A percentile compares a stretch with the other conserved stretches of the same genome.
Conservation (phyloP, 805 yeast species). For the Helenozyma rhizophorensis region DNA sequence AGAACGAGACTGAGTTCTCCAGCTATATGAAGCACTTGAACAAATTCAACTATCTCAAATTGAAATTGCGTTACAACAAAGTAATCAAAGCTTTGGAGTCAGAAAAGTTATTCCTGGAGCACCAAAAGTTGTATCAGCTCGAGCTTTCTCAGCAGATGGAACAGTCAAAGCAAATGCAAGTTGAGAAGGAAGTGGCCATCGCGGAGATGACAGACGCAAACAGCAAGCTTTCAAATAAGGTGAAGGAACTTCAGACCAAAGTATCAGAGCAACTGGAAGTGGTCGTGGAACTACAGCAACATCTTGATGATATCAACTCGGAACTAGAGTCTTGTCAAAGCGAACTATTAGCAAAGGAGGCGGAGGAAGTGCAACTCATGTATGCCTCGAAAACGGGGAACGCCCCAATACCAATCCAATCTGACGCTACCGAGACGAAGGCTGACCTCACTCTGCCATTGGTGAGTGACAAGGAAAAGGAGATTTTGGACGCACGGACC, state of each 20-base stretch:
- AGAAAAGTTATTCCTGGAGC: background rate
- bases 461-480: conserved; percentile 1
- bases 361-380: conserved; percentile 12
- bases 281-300: no score
- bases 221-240: conserved; percentile 6
- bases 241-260: conserved; percentile 2
- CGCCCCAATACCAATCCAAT: no score
- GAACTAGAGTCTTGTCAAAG: no score
- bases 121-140: background rate
- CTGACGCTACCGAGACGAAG: conserved; percentile 1
- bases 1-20: conserved; percentile 60
- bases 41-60: conserved; percentile 10
- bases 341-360: background rate
- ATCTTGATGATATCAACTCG: no score
- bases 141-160: no score
- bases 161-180: conserved; percentile 10
- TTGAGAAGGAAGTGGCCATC: conserved; percentile 6
- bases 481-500: background rate
- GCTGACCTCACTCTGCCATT: background rate
- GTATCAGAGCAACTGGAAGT: no score
- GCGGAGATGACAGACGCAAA: conserved; percentile 8
- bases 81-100: conserved; percentile 2
- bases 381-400: no score
- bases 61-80: conserved; percentile 10
- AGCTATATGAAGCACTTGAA: conserved; percentile 47